A percentile compares a stretch with the other conserved stretches of the same genome.
Evolutionary conservation across 2,329 filamentous ascomycete genomes (phyloP).

Genomic region (Pseudogymnoascus sp.): DNA sequence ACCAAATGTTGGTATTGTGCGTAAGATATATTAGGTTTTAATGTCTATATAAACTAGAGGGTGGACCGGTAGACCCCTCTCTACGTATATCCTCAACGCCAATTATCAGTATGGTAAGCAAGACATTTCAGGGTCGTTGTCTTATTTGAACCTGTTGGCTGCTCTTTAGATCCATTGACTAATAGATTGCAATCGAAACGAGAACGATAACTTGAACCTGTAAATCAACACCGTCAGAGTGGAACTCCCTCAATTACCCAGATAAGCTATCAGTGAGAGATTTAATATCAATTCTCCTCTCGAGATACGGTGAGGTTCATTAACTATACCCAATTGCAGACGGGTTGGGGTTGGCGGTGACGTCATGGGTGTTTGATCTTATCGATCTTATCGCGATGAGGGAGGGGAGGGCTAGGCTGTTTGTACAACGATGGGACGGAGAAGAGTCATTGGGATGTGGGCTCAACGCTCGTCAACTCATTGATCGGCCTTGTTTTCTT

Average conservation of each 20-base stretch:
- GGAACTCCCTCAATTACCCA: not conserved
- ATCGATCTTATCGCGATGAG: conserved; percentile 1
- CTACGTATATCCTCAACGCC: too few relatives aligned
- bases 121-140: too few relatives aligned
- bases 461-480: not conserved
- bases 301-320: not conserved
- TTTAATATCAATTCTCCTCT: not conserved
- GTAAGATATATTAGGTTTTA: too few relatives aligned
- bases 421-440: not conserved
- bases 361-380: not conserved
- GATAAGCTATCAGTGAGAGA: not conserved
- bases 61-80: too few relatives aligned
- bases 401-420: not conserved
- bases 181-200: too few relatives aligned
- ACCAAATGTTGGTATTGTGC: too few relatives aligned
- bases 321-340: not conserved
- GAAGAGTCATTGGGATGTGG: not conserved
- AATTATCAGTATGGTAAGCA: too few relatives aligned
- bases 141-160: too few relatives aligned
- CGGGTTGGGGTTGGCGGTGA: not conserved
- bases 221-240: not conserved
- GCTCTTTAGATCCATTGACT: too few relatives aligned
- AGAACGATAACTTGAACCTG: not conserved
- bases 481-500: not conserved
- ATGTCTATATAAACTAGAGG: too few relatives aligned